Evolutionary conservation across 805 yeast species (phyloP), one percentile per base, ranked within the genome.

Genomic region (Sungouiella thailandica): DNA sequence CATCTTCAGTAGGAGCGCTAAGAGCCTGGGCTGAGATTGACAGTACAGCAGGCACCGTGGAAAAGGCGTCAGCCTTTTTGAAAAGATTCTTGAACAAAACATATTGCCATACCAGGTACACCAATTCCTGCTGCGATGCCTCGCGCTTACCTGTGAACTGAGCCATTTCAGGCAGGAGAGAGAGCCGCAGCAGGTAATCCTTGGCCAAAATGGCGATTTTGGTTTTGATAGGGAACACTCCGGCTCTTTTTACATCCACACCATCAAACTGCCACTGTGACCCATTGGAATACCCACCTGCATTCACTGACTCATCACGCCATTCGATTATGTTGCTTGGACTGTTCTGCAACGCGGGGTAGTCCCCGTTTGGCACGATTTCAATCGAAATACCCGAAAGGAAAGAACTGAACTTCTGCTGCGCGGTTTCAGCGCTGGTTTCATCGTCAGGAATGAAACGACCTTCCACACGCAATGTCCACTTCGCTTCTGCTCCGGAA

Each of bases 381-480:
- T 93, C 97, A 9, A 93, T 81, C 1, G 94, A 80, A 16, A 93
- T 74, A 12, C 90, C 89, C 6, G 89, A 79, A 47, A 93, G 68
- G 49, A 86, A 85, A 2, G 89, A 72, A 7, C 45, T 39, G 27
- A 46, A 42, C 36, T 44, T 46, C 35, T 36, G 30, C 12, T 37
- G 35, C 12, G 32, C 46, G 14, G 35, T 29, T 3, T 35, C 39
- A 11, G 28, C 12, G 20, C 29, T 31, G 6, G 29, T 28, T 12
- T 36, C 32, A n/a, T 36, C 26, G 13, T 42, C 47, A 11, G 72
- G 62, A 13, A 89, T 62, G 16, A 86, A 62, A 39, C 89, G 68
- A 10, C 98, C 98, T 58, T 93, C 97, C 17, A 93, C 74, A 37
- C 94, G 71, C 44, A 90, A 70, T 1, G 93, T 83, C 97, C 97